Conservation (phyloP, 2,329 filamentous ascomycete genomes). For the Paramyrothecium roridum region DNA sequence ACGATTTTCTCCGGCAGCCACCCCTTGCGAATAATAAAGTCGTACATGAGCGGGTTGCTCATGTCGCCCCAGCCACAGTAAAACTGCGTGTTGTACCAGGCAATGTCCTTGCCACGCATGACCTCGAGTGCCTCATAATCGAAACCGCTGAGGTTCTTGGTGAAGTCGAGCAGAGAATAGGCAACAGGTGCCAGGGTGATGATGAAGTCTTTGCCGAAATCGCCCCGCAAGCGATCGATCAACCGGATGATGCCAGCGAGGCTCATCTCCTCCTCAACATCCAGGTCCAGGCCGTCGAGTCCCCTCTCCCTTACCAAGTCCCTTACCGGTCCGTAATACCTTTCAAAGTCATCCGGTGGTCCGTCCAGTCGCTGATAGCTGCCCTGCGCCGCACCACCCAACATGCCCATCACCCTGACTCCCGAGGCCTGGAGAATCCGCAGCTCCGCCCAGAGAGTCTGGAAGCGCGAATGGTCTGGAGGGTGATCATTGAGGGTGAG, state of each 20-base stretch:
- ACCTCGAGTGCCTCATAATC: conserved; percentile 73
- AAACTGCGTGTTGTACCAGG: conserved; percentile 90
- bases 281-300: conserved; percentile 71
- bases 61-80: conserved; percentile 83
- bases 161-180: conserved; percentile 58
- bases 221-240: conserved; percentile 63
- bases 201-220: conserved; percentile 69
- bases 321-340: conserved; percentile 68
- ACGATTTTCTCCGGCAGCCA: conserved; percentile 75
- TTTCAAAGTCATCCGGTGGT: conserved; percentile 59
- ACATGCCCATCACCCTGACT: conserved; percentile 79
- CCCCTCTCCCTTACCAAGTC: conserved; percentile 58
- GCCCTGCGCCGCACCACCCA: conserved; percentile 80
- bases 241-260: conserved; percentile 63
- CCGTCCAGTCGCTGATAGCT: conserved; percentile 62
- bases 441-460: conserved; percentile 76
- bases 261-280: conserved; percentile 75
- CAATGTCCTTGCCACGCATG: conserved; percentile 61
- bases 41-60: conserved; percentile 42
- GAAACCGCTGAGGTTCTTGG: conserved; percentile 73
- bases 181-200: conserved; percentile 82
- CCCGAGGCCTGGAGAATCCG: conserved; percentile 67
- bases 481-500: conserved; percentile 79
- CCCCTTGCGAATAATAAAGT: conserved; percentile 54
- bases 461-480: conserved; percentile 64